Evolutionary conservation across 148 eudicot species (phyloP).

Genomic region (Fagopyrum esculentum): DNA sequence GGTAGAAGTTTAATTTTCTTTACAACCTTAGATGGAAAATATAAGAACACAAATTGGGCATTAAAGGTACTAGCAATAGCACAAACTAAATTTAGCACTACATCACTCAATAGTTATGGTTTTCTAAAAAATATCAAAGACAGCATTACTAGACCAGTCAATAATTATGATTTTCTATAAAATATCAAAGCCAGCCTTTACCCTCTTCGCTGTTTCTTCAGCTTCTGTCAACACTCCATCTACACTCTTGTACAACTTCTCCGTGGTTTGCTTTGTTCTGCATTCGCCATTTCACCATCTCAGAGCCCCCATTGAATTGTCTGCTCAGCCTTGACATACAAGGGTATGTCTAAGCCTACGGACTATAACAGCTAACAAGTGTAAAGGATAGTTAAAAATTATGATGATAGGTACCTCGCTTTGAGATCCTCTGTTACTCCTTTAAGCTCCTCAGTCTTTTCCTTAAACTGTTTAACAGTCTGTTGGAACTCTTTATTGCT

Average conservation of each 20-base stretch:
- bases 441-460: conserved; percentile 77
- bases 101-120: neutral
- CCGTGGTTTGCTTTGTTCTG: conserved; percentile 93
- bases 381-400: neutral
- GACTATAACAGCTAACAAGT: conserved; percentile 14
- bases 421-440: conserved; percentile 74
- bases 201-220: conserved; percentile 93
- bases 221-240: conserved; percentile 95
- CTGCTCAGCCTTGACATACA: conserved; percentile 65
- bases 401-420: conserved; percentile 48
- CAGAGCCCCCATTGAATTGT: conserved; percentile 43
- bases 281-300: conserved; percentile 66
- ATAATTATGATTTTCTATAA: neutral
- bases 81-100: neutral
- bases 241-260: conserved; percentile 90
- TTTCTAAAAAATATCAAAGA: neutral
- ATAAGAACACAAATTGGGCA: neutral
- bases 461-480: conserved; percentile 74
- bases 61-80: neutral
- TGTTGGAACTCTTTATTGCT: conserved; percentile 81
- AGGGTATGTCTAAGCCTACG: conserved; percentile 51
- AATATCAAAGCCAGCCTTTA: conserved; percentile 11
- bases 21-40: neutral
- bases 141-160: neutral
- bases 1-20: neutral